A percentile compares a stretch with the other conserved stretches of the same genome.
phyloP scores from a whole-genome alignment of 2,329 filamentous ascomycete genomes.

The Clonostachys sp. region DNA sequence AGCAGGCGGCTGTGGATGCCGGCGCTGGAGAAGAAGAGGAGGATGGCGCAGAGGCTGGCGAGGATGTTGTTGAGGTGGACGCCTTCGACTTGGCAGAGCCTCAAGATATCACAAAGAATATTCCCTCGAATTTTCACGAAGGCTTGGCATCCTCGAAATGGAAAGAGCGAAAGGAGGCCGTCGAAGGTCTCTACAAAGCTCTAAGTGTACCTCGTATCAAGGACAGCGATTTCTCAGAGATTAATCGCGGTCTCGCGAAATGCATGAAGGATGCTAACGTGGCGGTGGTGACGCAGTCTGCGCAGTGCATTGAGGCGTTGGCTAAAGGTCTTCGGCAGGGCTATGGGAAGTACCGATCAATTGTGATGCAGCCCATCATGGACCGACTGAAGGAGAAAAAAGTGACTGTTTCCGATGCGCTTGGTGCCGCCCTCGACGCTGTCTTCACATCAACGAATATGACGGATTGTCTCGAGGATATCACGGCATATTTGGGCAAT shows the following conservation, averaged over 20 bases:
- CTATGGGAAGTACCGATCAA: conserved; percentile 76
- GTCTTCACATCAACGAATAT: conserved; percentile 64
- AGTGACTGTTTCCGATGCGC: conserved; percentile 77
- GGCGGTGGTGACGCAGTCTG: conserved; percentile 86
- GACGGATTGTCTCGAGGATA: conserved; percentile 87
- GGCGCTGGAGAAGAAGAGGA: conserved; percentile 52
- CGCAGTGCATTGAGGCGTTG: conserved; percentile 85
- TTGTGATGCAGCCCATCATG: conserved; percentile 84
- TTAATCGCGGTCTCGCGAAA: conserved; percentile 81
- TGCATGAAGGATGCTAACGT: conserved; percentile 99
- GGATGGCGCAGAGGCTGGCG: conserved; percentile 50
- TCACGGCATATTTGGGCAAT: conserved; percentile 76
- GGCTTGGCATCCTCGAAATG: conserved; percentile 87
- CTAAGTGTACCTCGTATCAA: conserved; percentile 88
- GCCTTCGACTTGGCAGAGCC: conserved; percentile 79
- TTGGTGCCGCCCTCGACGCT: conserved; percentile 77
- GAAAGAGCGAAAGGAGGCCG: conserved; percentile 95
- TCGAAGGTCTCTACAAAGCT: conserved; percentile 73
- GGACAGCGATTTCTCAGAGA: conserved; percentile 81
- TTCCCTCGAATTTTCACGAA: conserved; percentile 79
- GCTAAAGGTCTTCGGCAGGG: conserved; percentile 77
- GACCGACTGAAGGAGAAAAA: conserved; percentile 99
- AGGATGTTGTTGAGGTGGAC: conserved; percentile 63
- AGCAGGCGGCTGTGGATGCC: conserved; percentile 78
- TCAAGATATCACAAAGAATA: conserved; percentile 77